Conservation (phyloP, 1,284 basidiomycete genomes). For the Boletus sp. region DNA sequence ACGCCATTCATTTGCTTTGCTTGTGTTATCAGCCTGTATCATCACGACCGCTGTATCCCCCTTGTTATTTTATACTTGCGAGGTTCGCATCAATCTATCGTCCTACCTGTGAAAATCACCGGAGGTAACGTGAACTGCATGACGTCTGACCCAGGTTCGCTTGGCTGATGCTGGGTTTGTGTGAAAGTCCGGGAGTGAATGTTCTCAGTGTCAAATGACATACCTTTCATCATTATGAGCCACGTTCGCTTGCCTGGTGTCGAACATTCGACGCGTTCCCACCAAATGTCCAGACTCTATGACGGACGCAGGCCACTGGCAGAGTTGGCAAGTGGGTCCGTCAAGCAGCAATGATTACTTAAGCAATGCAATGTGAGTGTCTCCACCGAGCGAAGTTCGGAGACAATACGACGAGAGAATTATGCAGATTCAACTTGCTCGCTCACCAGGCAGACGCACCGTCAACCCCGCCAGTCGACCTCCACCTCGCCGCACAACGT, state of each 20-base stretch:
- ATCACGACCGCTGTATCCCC: slow-evolving; percentile 24
- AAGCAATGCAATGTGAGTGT: slow-evolving; percentile 5
- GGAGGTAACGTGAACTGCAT: slow-evolving; percentile 13
- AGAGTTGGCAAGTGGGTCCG: no score
- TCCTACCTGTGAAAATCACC: slow-evolving; percentile 22
- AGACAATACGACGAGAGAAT: neutral
- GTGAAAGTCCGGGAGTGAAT: slow-evolving; percentile 14
- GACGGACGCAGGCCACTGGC: no score
- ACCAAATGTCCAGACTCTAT: neutral
- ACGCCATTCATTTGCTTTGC: slow-evolving; percentile 15
- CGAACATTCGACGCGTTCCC: slow-evolving; percentile 4
- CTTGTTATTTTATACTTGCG: slow-evolving; percentile 15
- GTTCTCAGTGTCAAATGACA: neutral
- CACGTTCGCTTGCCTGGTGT: neutral
- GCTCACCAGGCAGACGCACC: neutral
- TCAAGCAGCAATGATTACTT: neutral
- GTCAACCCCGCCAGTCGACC: neutral
- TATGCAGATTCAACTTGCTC: neutral
- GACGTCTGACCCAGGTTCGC: slow-evolving; percentile 7
- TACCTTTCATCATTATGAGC: slow-evolving; percentile 2
- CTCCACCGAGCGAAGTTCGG: neutral
- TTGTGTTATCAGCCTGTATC: slow-evolving; percentile 22
- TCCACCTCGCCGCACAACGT: neutral
- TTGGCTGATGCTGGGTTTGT: neutral
- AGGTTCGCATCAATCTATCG: slow-evolving; percentile 17